phyloP scores from a whole-genome alignment of 257 asterid genomes.

The Solanum chiquidenum region DNA sequence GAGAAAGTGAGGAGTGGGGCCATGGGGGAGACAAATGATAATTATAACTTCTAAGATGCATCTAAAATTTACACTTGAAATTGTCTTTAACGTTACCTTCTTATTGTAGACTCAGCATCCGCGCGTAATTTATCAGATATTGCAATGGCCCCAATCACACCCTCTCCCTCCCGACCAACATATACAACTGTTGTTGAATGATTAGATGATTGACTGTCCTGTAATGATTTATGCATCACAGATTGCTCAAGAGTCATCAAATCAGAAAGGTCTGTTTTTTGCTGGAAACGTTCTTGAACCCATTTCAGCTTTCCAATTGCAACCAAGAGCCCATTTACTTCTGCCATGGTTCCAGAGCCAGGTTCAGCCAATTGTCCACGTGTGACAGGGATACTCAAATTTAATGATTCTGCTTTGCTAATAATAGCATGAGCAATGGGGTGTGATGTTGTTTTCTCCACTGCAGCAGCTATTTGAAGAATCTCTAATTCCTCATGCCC shows the following conservation, averaged over 20 bases:
- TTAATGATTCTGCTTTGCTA: conserved; percentile 59
- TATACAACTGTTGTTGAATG: conserved; percentile 80
- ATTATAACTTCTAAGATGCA: neutral
- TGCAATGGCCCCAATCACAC: conserved; percentile 84
- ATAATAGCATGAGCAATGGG: conserved; percentile 89
- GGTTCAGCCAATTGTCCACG: conserved; percentile 82
- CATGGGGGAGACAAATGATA: neutral
- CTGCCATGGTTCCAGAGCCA: conserved; percentile 92
- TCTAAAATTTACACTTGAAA: neutral
- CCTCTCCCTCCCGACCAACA: conserved; percentile 95
- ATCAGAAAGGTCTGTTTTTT: conserved; percentile 33
- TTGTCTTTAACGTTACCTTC: conserved; percentile 30
- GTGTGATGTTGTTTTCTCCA: conserved; percentile 94
- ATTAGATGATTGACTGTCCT: conserved; percentile 40
- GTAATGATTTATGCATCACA: conserved; percentile 41
- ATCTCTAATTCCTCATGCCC: conserved; percentile 57
- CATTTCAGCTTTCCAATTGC: conserved; percentile 88
- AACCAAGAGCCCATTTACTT: conserved; percentile 84
- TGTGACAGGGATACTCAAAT: conserved; percentile 62
- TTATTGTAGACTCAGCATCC: conserved; percentile 72
- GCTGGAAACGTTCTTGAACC: conserved; percentile 82
- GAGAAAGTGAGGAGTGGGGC: neutral
- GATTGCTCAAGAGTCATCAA: conserved; percentile 60
- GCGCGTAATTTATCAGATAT: conserved; percentile 68
- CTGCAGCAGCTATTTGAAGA: conserved; percentile 84